Conservation (phyloP, 2,329 filamentous ascomycete species). For the Colletotrichum sp. region DNA sequence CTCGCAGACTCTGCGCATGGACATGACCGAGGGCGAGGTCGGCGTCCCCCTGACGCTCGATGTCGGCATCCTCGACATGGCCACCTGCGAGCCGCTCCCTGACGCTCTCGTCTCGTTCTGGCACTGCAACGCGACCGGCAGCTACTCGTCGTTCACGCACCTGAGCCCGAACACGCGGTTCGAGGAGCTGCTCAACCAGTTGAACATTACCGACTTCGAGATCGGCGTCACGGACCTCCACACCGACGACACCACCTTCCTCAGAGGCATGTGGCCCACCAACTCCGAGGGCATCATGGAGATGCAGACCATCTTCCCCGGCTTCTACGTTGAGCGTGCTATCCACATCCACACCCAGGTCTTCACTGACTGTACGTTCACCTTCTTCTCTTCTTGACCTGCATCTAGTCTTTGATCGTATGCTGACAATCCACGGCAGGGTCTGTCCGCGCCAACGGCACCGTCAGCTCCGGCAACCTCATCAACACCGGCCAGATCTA, state of each 20-base stretch:
- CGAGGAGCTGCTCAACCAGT: conserved; percentile 2
- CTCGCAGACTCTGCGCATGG: conserved; percentile 47
- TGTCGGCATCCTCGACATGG: conserved; percentile 26
- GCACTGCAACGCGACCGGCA: conserved; percentile 12
- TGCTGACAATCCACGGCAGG: background rate
- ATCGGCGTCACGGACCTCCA: background rate
- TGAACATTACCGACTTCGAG: background rate
- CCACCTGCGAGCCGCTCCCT: conserved; percentile 21
- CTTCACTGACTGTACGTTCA: conserved; percentile 27
- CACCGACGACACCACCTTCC: conserved; percentile 8
- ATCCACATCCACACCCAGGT: conserved; percentile 52
- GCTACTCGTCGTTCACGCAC: background rate
- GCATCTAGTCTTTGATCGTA: too few relatives aligned
- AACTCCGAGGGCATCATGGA: conserved; percentile 30
- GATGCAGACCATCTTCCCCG: conserved; percentile 48
- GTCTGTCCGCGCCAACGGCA: conserved; percentile 19
- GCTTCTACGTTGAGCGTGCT: conserved; percentile 48
- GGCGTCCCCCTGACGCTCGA: conserved; percentile 45
- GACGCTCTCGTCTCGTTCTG: conserved; percentile 2
- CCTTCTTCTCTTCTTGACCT: background rate
- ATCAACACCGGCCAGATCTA: conserved; percentile 30
- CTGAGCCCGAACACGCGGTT: background rate
- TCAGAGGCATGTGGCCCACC: conserved; percentile 22
- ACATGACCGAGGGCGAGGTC: conserved; percentile 45
- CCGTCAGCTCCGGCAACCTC: conserved; percentile 22